These are phyloP conservation scores for Boletus smithii DNA, from an alignment of 1,284 basidiomycete genomes.

Conservation along the genomic window DNA sequence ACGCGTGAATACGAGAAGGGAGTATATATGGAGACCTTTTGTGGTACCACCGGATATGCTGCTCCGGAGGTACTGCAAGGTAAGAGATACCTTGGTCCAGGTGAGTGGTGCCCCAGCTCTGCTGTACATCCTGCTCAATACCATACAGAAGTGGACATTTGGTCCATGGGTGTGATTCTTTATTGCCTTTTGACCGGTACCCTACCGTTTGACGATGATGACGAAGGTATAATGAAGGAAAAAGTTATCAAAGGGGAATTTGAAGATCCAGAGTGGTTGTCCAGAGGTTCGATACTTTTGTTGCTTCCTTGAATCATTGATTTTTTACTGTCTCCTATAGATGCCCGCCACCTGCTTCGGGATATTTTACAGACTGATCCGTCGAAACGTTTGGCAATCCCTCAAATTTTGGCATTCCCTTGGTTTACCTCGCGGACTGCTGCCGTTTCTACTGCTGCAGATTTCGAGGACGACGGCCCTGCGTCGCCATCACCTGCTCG, in stretches of 20 bases:
- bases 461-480: slow-evolving; percentile 24
- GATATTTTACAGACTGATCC: slow-evolving; percentile 82
- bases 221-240: slow-evolving; percentile 85
- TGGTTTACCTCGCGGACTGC: slow-evolving; percentile 73
- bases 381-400: slow-evolving; percentile 71
- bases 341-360: slow-evolving; percentile 77
- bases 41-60: slow-evolving; percentile 95
- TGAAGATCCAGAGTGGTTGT: slow-evolving; percentile 90
- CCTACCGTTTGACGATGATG: slow-evolving; percentile 96
- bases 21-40: slow-evolving; percentile 88
- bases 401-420: slow-evolving; percentile 82
- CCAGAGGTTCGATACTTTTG: slow-evolving; percentile 54
- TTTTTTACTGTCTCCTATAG: slow-evolving; percentile 39
- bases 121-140: slow-evolving; percentile 1
- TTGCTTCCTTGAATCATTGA: slow-evolving; percentile 2
- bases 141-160: slow-evolving; percentile 85
- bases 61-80: slow-evolving; percentile 93
- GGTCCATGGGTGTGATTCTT: slow-evolving; percentile 95
- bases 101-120: slow-evolving; percentile 41
- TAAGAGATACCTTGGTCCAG: slow-evolving; percentile 86
- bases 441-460: slow-evolving; percentile 38
- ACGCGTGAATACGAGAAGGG: slow-evolving; percentile 91
- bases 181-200: slow-evolving; percentile 93
- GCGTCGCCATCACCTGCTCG: slow-evolving; percentile 30
- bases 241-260: slow-evolving; percentile 88